phyloP scores from a whole-genome alignment of 345 rosid genomes.

The Carallia brachiata region DNA sequence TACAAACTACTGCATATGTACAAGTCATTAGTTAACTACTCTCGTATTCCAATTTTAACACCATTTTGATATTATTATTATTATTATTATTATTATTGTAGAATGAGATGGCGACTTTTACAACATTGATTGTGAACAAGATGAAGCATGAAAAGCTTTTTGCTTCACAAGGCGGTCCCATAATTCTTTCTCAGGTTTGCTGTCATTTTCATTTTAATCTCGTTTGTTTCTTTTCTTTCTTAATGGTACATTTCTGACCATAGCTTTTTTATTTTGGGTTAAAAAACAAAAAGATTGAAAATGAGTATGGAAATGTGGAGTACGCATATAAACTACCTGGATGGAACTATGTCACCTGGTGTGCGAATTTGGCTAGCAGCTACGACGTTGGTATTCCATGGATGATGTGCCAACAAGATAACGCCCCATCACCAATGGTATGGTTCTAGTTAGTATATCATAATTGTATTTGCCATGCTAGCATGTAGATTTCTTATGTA shows the following conservation, averaged over 20 bases:
- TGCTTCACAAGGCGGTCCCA: conserved; percentile 31
- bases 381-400: conserved; percentile 50
- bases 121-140: conserved; percentile 14
- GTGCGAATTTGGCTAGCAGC: conserved; percentile 39
- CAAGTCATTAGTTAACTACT: background rate
- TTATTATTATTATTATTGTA: background rate
- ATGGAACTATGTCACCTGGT: conserved; percentile 19
- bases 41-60: background rate
- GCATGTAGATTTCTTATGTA: background rate
- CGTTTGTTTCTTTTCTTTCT: background rate
- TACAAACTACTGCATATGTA: background rate
- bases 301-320: conserved; percentile 22
- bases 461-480: background rate
- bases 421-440: conserved; percentile 39
- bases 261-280: background rate
- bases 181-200: conserved; percentile 27
- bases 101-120: conserved; percentile 27
- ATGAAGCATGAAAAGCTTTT: conserved; percentile 14
- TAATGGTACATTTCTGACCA: background rate
- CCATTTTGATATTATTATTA: background rate
- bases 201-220: background rate
- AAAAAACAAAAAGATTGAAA: conserved; percentile 12
- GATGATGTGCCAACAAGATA: conserved; percentile 56
- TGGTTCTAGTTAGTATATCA: background rate
- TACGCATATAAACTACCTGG: conserved; percentile 9